A percentile compares a stretch with the other conserved stretches of the same genome.
Evolutionary conservation across 2,329 filamentous ascomycete genomes (phyloP).

Genomic region (Aspergillus sp.): DNA sequence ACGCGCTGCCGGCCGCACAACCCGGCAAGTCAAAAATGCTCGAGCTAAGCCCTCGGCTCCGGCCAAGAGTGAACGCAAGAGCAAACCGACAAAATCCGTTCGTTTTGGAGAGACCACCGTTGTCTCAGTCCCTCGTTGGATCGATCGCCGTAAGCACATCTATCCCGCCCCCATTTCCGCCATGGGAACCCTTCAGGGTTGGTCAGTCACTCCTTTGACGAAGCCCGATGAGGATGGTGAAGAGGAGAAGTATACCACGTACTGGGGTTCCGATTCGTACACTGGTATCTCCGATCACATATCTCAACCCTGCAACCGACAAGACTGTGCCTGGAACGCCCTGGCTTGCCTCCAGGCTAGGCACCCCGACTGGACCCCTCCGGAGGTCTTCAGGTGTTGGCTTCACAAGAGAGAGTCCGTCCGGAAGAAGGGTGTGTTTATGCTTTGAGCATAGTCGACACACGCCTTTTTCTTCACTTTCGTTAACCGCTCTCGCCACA

Average conservation of each 20-base stretch:
- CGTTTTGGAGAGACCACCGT: constrained; percentile 26
- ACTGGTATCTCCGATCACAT: constrained; percentile 3
- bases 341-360: constrained; percentile 3
- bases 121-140: constrained; percentile 27
- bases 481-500: constrained; percentile 4
- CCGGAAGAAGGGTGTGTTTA: neutral
- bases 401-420: neutral
- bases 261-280: constrained; percentile 17
- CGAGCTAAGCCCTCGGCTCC: constrained; percentile 15
- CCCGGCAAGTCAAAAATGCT: constrained; percentile 11
- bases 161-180: constrained; percentile 7
- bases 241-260: constrained; percentile 10
- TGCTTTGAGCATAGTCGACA: neutral
- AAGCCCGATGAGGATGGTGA: constrained; percentile 15
- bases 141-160: constrained; percentile 23
- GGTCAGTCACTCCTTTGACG: constrained; percentile 13
- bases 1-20: constrained; percentile 8
- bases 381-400: constrained; percentile 5
- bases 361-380: neutral
- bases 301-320: neutral
- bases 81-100: constrained; percentile 23
- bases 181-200: constrained; percentile 16
- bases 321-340: constrained; percentile 1
- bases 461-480: neutral
- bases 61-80: constrained; percentile 11